Evolutionary conservation across 2,329 filamentous ascomycete species (phyloP).

Genomic region (Fusarium ambrosium): DNA sequence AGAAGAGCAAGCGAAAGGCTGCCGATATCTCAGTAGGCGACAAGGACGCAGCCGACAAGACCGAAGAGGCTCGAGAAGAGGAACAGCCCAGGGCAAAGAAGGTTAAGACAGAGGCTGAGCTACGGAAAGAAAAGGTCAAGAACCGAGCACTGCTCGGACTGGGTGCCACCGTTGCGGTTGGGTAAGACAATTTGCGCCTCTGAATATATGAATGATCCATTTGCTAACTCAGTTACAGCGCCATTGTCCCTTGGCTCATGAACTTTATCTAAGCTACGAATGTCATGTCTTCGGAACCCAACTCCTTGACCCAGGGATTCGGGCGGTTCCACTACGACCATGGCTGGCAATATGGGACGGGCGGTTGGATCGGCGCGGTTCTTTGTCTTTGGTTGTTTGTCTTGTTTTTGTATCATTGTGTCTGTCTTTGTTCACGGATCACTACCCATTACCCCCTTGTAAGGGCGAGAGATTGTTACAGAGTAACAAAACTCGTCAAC

Average conservation of each 20-base stretch:
- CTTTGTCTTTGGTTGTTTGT: slow-evolving; percentile 41
- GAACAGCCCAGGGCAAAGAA: slow-evolving; percentile 76
- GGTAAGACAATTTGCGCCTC: slow-evolving; percentile 73
- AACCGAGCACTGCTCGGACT: slow-evolving; percentile 88
- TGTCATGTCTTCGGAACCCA: slow-evolving; percentile 40
- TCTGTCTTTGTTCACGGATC: slow-evolving; percentile 35
- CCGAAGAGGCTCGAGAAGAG: slow-evolving; percentile 52
- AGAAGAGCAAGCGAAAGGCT: slow-evolving; percentile 79
- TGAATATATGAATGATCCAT: not conserved
- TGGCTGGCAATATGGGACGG: slow-evolving; percentile 42
- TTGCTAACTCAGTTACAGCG: slow-evolving; percentile 50
- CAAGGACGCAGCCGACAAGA: slow-evolving; percentile 56
- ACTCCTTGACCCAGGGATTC: slow-evolving; percentile 11
- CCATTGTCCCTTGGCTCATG: slow-evolving; percentile 66
- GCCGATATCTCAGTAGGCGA: slow-evolving; percentile 79
- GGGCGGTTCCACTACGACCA: slow-evolving; percentile 32
- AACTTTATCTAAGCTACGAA: slow-evolving; percentile 60
- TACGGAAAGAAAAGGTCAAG: slow-evolving; percentile 88
- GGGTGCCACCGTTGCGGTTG: slow-evolving; percentile 87
- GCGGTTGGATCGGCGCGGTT: slow-evolving; percentile 48
- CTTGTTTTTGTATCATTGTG: slow-evolving; percentile 33
- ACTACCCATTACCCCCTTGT: slow-evolving; percentile 37
- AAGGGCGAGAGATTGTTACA: slow-evolving; percentile 20
- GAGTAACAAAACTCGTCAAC: slow-evolving; percentile 17
- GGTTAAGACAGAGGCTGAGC: slow-evolving; percentile 82